Base-by-base conservation (phyloP, 1,139 yeast species). In the Ashbya aceris region DNA sequence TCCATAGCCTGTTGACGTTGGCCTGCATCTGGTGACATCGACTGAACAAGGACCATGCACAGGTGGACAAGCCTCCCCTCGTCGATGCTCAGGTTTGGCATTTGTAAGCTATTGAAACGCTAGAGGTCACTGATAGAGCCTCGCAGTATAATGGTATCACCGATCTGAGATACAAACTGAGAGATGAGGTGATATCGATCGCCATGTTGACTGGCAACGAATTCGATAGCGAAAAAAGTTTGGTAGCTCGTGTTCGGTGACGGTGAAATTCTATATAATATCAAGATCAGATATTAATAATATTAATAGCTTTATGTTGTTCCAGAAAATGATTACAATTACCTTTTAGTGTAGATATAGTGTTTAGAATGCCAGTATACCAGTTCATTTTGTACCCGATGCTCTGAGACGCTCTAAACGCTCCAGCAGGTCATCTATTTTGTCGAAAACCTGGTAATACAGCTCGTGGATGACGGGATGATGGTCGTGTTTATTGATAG, bases 1-100 rank as follows among this genome's bases (percentile, higher is more conserved):
- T 76, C 78, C 51, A 76, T 83, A 1, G 83, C 78, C 44, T 68
- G 66, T n/a, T 61, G 64, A 51, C 95, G 71, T 40, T 71, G 76
- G 7, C 60, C 56, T 37, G 74, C 69, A 50, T 74, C 67, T 11
- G 80, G 61, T 1, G 87, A 78, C 51, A 84, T 69, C 1, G 91
- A 77, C 6, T 83, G 84, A 40, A 72, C 67, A 50, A 85, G 70
- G 31, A 84, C 78, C 17, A 69, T 68, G 43, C 74, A 74, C 50
- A 85, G 68, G 60, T 83, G 91, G 42, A 68, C 70, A 40, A 82
- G 62, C 27, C 83, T 77, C 26, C 69, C 68, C 10, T 71, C 67
- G 55, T 82, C 79, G 23, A 17, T 17, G 23, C 23, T 17, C 23
- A 17, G 23, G 23, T 17, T 17, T 6, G 23, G 6, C 23, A 17